These are phyloP conservation scores for Nannochloris sp. DNA, from an alignment of 139 green algal genomes.

Conservation along the genomic window DNA sequence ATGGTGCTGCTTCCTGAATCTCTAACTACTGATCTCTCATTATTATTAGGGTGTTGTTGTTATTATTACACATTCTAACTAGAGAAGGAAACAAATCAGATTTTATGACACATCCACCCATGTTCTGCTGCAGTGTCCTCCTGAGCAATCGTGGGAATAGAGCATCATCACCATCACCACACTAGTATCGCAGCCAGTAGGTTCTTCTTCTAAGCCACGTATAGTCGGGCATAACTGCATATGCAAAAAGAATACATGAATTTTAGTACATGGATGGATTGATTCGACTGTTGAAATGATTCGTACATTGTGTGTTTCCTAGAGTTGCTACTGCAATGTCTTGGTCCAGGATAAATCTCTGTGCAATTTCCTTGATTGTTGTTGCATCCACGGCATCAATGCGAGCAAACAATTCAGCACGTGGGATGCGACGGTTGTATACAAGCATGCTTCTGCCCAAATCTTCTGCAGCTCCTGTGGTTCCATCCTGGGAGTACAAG, in stretches of 20 bases:
- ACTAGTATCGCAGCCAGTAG: constrained; percentile 93
- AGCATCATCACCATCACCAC: not conserved
- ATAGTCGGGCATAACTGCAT: constrained; percentile 82
- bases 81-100: too few relatives aligned
- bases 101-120: too few relatives aligned
- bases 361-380: constrained; percentile 72
- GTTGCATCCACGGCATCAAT: constrained; percentile 90
- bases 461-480: constrained; percentile 74
- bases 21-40: too few relatives aligned
- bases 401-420: constrained; percentile 91
- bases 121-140: too few relatives aligned
- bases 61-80: too few relatives aligned
- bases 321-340: constrained; percentile 81
- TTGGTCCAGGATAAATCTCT: constrained; percentile 87
- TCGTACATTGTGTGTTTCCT: constrained; percentile 66
- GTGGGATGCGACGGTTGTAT: constrained; percentile 87
- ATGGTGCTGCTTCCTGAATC: too few relatives aligned
- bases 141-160: too few relatives aligned
- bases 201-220: constrained; percentile 86
- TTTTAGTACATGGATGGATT: not conserved
- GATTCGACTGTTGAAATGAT: not conserved
- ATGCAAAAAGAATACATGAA: not conserved
- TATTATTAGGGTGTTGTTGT: too few relatives aligned
- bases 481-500: constrained; percentile 55
- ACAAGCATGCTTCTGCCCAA: constrained; percentile 91